These are phyloP conservation scores for Aspergillus taichungensis DNA, from an alignment of 495 filamentous ascomycete genomes.

Conservation along the genomic window DNA sequence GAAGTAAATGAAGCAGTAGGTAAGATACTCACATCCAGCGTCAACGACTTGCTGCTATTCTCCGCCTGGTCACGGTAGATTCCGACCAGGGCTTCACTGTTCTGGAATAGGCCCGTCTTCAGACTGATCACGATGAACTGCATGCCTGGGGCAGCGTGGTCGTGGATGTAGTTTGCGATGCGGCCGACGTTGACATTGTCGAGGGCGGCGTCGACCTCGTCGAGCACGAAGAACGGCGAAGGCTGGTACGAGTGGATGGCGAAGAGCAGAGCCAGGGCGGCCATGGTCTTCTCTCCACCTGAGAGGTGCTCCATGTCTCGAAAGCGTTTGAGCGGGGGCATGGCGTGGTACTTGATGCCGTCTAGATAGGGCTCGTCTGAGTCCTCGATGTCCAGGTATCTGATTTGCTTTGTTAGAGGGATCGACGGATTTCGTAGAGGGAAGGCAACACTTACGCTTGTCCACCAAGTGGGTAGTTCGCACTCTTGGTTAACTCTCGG, in stretches of 20 bases:
- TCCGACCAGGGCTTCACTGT: conserved; percentile 86
- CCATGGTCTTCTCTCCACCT: conserved; percentile 98
- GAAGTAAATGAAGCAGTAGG: background rate
- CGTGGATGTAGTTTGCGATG: conserved; percentile 88
- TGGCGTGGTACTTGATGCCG: conserved; percentile 96
- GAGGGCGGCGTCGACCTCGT: conserved; percentile 95
- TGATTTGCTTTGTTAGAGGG: conserved; percentile 11
- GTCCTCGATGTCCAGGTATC: conserved; percentile 87
- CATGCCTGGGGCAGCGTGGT: conserved; percentile 92
- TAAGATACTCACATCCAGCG: conserved; percentile 74
- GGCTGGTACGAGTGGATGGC: conserved; percentile 94
- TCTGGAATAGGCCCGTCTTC: conserved; percentile 89
- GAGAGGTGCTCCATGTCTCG: conserved; percentile 98
- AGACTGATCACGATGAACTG: conserved; percentile 97
- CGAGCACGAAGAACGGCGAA: conserved; percentile 92
- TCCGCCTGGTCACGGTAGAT: conserved; percentile 91
- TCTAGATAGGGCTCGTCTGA: conserved; percentile 83
- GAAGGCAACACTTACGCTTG: conserved; percentile 51
- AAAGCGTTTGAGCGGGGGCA: conserved; percentile 98
- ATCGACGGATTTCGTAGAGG: background rate
- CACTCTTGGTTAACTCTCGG: conserved; percentile 80
- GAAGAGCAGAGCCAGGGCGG: conserved; percentile 88
- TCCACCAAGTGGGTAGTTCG: conserved; percentile 81
- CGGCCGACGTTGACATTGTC: conserved; percentile 94
- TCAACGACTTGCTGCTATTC: conserved; percentile 81